Percentiles rank a stretch among this genome's conserved stretches.
Conservation (phyloP, 2,329 filamentous ascomycete species). For the Alternaria atra region DNA sequence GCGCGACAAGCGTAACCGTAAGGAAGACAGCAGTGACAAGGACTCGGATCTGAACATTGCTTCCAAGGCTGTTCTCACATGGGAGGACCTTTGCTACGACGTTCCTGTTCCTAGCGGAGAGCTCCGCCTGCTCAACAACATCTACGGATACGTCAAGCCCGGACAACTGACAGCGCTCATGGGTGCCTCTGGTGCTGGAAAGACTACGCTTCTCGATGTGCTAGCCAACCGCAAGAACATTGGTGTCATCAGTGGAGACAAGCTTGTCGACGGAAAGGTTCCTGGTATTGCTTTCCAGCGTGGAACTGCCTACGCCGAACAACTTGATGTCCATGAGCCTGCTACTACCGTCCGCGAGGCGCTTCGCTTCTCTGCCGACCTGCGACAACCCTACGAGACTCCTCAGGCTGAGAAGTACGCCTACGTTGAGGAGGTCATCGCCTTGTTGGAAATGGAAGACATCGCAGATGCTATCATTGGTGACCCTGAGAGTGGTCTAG, state of each 20-base stretch:
- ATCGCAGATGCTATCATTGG: slow-evolving; percentile 73
- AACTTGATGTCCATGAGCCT: slow-evolving; percentile 70
- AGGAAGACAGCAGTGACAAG: slow-evolving; percentile 53
- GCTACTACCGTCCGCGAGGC: slow-evolving; percentile 72
- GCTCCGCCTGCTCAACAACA: slow-evolving; percentile 64
- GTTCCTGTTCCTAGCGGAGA: slow-evolving; percentile 73
- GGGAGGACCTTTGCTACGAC: slow-evolving; percentile 68
- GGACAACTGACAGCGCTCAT: slow-evolving; percentile 62
- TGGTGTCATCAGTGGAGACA: slow-evolving; percentile 69
- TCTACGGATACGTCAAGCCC: slow-evolving; percentile 65
- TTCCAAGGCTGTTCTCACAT: slow-evolving; percentile 66
- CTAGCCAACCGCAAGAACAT: slow-evolving; percentile 72
- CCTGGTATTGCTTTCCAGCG: slow-evolving; percentile 70
- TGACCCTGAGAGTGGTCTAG: slow-evolving; percentile 66
- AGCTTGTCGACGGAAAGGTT: slow-evolving; percentile 67
- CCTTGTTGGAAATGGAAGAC: slow-evolving; percentile 71
- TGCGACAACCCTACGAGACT: slow-evolving; percentile 68
- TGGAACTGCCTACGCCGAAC: slow-evolving; percentile 71
- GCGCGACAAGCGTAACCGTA: slow-evolving; percentile 61
- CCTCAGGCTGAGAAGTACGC: slow-evolving; percentile 68
- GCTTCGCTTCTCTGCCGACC: slow-evolving; percentile 70
- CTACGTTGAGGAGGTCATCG: slow-evolving; percentile 72
- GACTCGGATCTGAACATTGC: slow-evolving; percentile 60
- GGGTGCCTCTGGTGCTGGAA: slow-evolving; percentile 72
- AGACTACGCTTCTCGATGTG: slow-evolving; percentile 85